Conservation (phyloP, 2,329 filamentous ascomycete genomes). For the Cladobotryum protrusum region DNA sequence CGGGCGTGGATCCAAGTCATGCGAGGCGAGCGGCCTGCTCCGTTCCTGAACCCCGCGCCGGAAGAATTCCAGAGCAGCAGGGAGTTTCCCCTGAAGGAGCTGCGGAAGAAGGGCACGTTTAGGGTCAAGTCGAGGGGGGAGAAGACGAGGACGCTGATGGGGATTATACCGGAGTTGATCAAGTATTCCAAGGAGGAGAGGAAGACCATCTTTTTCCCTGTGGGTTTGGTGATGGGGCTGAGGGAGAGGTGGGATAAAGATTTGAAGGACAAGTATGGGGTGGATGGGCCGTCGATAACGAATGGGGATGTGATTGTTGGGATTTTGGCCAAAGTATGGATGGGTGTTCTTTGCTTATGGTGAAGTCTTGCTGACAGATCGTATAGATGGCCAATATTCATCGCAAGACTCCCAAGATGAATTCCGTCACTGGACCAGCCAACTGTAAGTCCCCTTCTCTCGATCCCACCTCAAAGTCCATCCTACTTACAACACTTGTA, state of each 20-base stretch:
- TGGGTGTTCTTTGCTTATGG: not conserved
- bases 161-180: slow-evolving; percentile 10
- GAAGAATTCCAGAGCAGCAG: slow-evolving; percentile 10
- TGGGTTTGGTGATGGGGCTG: slow-evolving; percentile 1
- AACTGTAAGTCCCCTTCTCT: not conserved
- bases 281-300: not conserved
- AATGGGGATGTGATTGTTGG: slow-evolving; percentile 12
- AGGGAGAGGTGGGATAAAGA: slow-evolving; percentile 8
- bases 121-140: slow-evolving; percentile 4
- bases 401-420: slow-evolving; percentile 11
- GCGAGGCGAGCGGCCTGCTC: slow-evolving; percentile 10
- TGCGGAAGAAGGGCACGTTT: slow-evolving; percentile 9
- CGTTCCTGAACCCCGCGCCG: slow-evolving; percentile 10
- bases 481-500: not conserved
- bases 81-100: slow-evolving; percentile 7
- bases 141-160: slow-evolving; percentile 2
- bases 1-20: slow-evolving; percentile 16
- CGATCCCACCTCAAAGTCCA: not conserved
- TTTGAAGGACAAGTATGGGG: slow-evolving; percentile 4
- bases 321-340: slow-evolving; percentile 9
- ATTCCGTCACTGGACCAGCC: slow-evolving; percentile 6
- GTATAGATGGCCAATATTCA: slow-evolving; percentile 12
- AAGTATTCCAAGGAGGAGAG: slow-evolving; percentile 7
- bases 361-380: not conserved
- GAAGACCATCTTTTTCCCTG: slow-evolving; percentile 4